Conservation (phyloP, 306 rosid genomes). For the Gastrolobium bilobum region DNA sequence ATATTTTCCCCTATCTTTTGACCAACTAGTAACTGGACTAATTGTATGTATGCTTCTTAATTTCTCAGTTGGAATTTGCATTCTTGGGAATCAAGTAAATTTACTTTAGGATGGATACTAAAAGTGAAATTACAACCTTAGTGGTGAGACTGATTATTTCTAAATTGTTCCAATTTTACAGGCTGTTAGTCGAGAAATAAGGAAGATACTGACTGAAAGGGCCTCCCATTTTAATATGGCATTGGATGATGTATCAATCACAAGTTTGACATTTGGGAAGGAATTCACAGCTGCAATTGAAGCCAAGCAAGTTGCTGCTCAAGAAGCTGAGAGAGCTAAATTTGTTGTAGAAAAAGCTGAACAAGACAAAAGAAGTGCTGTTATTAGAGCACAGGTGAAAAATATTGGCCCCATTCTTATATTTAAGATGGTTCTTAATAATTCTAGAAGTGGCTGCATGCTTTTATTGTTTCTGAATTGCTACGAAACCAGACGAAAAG, state of each 20-base stretch:
- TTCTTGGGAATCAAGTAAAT: constrained; percentile 13
- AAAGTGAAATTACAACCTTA: constrained; percentile 14
- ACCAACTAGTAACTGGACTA: background rate
- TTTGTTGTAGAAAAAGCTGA: constrained; percentile 91
- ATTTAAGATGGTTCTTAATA: background rate
- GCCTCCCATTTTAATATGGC: constrained; percentile 87
- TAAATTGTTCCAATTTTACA: constrained; percentile 40
- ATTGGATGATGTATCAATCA: constrained; percentile 92
- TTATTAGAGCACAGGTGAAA: constrained; percentile 86
- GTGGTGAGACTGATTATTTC: constrained; percentile 28
- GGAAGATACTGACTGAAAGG: constrained; percentile 76
- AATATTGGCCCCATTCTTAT: constrained; percentile 1
- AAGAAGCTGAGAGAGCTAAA: constrained; percentile 97
- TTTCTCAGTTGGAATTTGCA: constrained; percentile 18
- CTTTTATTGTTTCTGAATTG: constrained; percentile 25
- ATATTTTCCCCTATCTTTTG: constrained; percentile 8
- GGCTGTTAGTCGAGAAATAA: constrained; percentile 87
- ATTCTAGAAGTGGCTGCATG: constrained; percentile 10
- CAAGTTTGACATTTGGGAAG: constrained; percentile 74
- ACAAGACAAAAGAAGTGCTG: constrained; percentile 85
- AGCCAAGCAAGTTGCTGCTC: constrained; percentile 97
- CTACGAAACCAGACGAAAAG: constrained; percentile 10
- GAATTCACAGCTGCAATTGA: constrained; percentile 91
- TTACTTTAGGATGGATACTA: background rate
- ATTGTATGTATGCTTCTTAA: background rate